Evolutionary conservation across 148 eudicot genomes (phyloP), one percentile per base, ranked within the genome.

Genomic region (Cornus suecica): DNA sequence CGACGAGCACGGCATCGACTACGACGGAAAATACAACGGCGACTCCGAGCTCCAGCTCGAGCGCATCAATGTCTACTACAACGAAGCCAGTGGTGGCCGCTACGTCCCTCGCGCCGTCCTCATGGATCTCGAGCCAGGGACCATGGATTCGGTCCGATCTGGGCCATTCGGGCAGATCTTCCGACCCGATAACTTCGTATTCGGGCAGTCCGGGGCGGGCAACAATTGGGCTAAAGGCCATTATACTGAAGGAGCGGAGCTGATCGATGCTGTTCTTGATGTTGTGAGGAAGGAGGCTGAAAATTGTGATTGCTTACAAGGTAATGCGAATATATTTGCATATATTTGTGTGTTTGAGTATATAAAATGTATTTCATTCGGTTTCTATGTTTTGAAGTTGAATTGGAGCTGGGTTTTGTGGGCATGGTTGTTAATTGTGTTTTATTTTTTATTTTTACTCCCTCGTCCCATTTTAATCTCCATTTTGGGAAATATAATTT

Each of bases 211-310:
- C 24, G 70, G 70, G 31, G 70, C 70, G 45, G 70, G 70, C 3
- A 66, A 66, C 37, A 66, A 66, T 7, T 66, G 70, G 70, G 70
- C 70, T n/a, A 66, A 66, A 66, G 70, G 70, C 0, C 70, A 66
- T 66, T 66, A 66, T n/a, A 66, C 70, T 1, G 70, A 66, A 37
- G 70, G 70, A 32, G 70, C 70, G 20, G 70, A 66, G 45, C 23
- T 66, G 22, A 32, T 66, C n/a, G 70, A 66, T 30, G 20, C 70
- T 18, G 70, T 66, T 31, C 70, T 66, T 66, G 70, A 66, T 66
- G 70, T 66, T 18, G 70, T 66, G 0, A 66, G 70, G n/a, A 66
- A 66, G 25, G 70, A 66, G 70, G 70, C 70, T 31, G 70, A 66
- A 48, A 66, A 66, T 31, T 66, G 70, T 66, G 70, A 66, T 30